Conservation (phyloP, 768 basidiomycete species). For the Pluteus cervinus region DNA sequence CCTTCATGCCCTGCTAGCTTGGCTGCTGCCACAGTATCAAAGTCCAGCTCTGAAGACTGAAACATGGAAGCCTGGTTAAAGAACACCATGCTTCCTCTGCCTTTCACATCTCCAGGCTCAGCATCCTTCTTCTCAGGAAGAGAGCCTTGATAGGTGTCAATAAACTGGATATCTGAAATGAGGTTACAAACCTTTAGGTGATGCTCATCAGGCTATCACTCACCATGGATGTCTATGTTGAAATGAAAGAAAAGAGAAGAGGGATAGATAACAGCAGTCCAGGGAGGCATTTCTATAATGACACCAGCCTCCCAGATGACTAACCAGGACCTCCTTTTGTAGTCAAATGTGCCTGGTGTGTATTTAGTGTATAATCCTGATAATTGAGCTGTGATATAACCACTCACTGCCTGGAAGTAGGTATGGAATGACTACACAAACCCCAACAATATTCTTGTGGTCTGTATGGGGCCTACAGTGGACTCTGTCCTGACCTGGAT, state of each 20-base stretch:
- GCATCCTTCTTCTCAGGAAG: conserved; percentile 9
- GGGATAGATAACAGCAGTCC: conserved; percentile 22
- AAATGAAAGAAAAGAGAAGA: conserved; percentile 28
- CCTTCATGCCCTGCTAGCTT: conserved; percentile 7
- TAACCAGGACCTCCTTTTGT: conserved; percentile 19
- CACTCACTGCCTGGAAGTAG: conserved; percentile 8
- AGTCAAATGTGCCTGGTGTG: conserved; percentile 14
- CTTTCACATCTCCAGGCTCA: conserved; percentile 9
- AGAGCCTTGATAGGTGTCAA: conserved; percentile 12
- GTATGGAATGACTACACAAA: conserved; percentile 22
- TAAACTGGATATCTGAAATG: conserved; percentile 13
- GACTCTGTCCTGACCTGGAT: conserved; percentile 8
- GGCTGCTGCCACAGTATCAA: conserved; percentile 6
- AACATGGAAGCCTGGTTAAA: conserved; percentile 19
- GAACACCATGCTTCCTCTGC: conserved; percentile 15
- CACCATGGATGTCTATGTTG: conserved; percentile 22
- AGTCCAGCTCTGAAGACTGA: conserved; percentile 10
- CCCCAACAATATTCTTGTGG: conserved; percentile 22
- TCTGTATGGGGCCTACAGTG: conserved; percentile 21
- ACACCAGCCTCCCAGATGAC: conserved; percentile 29
- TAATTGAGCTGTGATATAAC: neutral
- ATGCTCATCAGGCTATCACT: too few relatives aligned
- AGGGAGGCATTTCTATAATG: conserved; percentile 24
- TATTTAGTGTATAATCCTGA: neutral
- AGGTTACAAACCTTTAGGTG: too few relatives aligned